Evolutionary conservation across 2,329 filamentous ascomycete genomes (phyloP).

Genomic region (Dichotomopilus funicola): DNA sequence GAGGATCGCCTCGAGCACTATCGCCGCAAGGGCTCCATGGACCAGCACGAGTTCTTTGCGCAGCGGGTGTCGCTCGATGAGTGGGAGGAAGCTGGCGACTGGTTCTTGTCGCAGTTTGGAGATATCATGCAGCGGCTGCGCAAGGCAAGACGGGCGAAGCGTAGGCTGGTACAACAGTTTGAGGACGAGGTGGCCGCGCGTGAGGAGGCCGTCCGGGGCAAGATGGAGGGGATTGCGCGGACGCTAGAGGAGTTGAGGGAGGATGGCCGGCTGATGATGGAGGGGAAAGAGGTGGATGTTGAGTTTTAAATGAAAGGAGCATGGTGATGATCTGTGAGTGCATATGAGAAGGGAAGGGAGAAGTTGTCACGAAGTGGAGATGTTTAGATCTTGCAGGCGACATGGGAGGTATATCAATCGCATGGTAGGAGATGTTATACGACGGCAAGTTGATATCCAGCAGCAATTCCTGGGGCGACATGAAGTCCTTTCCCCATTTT

Average conservation of each 20-base stretch:
- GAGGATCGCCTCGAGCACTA: conserved; percentile 45
- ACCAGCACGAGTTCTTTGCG: conserved; percentile 46
- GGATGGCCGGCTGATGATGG: conserved; percentile 51
- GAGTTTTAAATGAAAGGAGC: conserved; percentile 11
- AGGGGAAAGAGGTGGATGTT: conserved; percentile 34
- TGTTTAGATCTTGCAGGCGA: background rate
- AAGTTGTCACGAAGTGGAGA: conserved; percentile 4
- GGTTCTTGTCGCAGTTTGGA: conserved; percentile 51
- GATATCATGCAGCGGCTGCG: conserved; percentile 43
- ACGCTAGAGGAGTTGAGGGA: conserved; percentile 50
- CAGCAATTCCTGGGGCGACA: background rate
- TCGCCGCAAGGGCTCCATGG: conserved; percentile 35
- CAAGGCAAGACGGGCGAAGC: conserved; percentile 43
- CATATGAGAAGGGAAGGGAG: background rate
- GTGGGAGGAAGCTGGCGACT: conserved; percentile 55
- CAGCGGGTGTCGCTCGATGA: conserved; percentile 45
- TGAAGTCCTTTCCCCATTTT: conserved; percentile 3
- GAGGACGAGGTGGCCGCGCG: conserved; percentile 50
- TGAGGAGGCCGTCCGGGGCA: conserved; percentile 47
- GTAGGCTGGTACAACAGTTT: conserved; percentile 43
- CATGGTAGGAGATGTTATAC: too few relatives aligned
- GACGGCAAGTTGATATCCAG: too few relatives aligned
- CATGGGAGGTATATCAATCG: too few relatives aligned
- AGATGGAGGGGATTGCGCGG: conserved; percentile 47
- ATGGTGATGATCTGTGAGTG: background rate